Conservation (phyloP, 2,329 filamentous ascomycete genomes). For the Colletotrichum viniferum region DNA sequence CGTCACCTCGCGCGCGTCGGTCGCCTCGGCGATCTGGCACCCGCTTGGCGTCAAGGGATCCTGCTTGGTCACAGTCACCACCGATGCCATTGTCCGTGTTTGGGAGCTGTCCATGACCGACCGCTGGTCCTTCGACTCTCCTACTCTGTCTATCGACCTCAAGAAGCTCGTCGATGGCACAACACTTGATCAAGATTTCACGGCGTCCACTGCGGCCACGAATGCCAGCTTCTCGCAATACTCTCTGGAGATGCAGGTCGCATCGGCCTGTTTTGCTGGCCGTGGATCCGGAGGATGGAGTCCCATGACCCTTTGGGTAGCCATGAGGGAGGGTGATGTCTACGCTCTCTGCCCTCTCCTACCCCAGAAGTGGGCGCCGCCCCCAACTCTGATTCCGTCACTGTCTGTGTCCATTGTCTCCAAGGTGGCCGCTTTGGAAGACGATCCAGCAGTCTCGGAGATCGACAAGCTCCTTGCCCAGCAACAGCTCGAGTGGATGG, state of each 20-base stretch:
- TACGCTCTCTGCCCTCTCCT: slow-evolving; percentile 93
- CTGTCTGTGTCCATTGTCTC: slow-evolving; percentile 83
- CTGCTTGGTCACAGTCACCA: slow-evolving; percentile 86
- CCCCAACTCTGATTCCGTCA: slow-evolving; percentile 77
- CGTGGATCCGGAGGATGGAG: slow-evolving; percentile 83
- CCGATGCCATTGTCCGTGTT: slow-evolving; percentile 84
- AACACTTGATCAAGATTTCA: slow-evolving; percentile 81
- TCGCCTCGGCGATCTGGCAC: slow-evolving; percentile 89
- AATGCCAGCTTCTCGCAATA: slow-evolving; percentile 89
- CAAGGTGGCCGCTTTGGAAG: slow-evolving; percentile 67
- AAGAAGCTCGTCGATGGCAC: slow-evolving; percentile 87
- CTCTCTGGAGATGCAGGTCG: slow-evolving; percentile 90
- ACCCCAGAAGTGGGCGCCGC: slow-evolving; percentile 83
- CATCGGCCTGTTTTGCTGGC: slow-evolving; percentile 79
- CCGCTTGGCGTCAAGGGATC: slow-evolving; percentile 83
- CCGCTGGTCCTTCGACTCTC: slow-evolving; percentile 84
- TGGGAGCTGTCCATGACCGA: slow-evolving; percentile 90
- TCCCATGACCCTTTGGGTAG: slow-evolving; percentile 94
- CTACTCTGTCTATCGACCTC: slow-evolving; percentile 83
- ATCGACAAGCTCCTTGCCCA: slow-evolving; percentile 62
- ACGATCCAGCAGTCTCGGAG: slow-evolving; percentile 58
- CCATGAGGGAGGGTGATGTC: slow-evolving; percentile 92
- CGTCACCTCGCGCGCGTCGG: slow-evolving; percentile 80
- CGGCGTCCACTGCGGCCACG: slow-evolving; percentile 73
- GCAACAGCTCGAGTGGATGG: slow-evolving; percentile 72